Percentiles rank a stretch among this genome's conserved stretches.
phyloP scores from a whole-genome alignment of 805 yeast genomes.

The Candida orba region DNA sequence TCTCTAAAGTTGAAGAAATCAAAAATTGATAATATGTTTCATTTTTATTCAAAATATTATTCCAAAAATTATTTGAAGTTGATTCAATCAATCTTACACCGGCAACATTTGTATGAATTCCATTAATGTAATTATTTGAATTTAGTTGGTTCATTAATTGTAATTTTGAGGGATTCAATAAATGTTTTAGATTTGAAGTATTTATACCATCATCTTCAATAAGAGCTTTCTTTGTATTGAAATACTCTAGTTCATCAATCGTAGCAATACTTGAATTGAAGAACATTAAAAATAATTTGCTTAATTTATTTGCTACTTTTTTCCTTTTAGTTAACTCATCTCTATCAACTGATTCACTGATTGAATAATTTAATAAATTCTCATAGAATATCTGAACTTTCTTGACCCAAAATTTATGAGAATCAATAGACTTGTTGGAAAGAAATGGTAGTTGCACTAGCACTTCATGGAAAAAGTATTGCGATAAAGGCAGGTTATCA shows the following conservation, averaged over 20 bases:
- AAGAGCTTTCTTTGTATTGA: constrained; percentile 23
- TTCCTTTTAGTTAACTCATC: constrained; percentile 67
- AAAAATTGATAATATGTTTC: constrained; percentile 21
- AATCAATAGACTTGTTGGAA: constrained; percentile 31
- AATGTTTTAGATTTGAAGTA: constrained; percentile 24
- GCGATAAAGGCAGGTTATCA: constrained; percentile 52
- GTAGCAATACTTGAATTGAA: constrained; percentile 73
- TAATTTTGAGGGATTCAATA: constrained; percentile 35
- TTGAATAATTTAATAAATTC: constrained; percentile 61
- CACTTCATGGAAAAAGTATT: constrained; percentile 57
- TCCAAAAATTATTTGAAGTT: constrained; percentile 23
- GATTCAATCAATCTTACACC: constrained; percentile 46
- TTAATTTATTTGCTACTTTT: constrained; percentile 53
- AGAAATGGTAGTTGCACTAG: constrained; percentile 73
- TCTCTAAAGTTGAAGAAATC: constrained; percentile 15
- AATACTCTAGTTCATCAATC: constrained; percentile 46
- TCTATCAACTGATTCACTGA: constrained; percentile 69
- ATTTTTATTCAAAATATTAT: constrained; percentile 16
- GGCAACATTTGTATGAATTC: constrained; percentile 56
- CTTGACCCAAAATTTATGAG: constrained; percentile 68
- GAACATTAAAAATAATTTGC: constrained; percentile 55
- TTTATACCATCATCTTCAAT: constrained; percentile 20
- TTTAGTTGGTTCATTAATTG: constrained; percentile 27
- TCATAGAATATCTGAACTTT: constrained; percentile 80
- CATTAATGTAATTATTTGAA: constrained; percentile 37